Percentiles rank a stretch among this genome's conserved stretches.
phyloP scores from a whole-genome alignment of 2,329 filamentous ascomycete genomes.

The Diplocarpon mali region DNA sequence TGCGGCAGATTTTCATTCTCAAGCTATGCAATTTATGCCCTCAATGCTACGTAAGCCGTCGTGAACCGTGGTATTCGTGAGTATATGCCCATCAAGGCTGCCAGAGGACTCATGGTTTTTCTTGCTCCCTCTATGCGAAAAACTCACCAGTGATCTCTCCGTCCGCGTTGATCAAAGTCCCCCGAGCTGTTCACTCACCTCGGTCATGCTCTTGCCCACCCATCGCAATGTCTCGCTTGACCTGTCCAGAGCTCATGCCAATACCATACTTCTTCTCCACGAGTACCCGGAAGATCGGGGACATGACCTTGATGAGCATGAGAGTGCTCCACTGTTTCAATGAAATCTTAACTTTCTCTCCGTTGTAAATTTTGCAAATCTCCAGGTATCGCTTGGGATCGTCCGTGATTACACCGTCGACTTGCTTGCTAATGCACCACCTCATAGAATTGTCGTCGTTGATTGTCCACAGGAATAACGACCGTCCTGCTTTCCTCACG shows the following conservation, averaged over 20 bases:
- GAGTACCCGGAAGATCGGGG: slow-evolving; percentile 12
- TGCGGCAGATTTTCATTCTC: too few species aligned
- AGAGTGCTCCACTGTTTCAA: slow-evolving; percentile 8
- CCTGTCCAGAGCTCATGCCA: neutral
- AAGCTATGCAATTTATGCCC: too few species aligned
- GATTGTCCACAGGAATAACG: slow-evolving; percentile 76
- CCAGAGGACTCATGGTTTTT: too few species aligned
- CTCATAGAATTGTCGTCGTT: slow-evolving; percentile 71
- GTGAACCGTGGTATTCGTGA: too few species aligned
- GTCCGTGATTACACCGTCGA: slow-evolving; percentile 83
- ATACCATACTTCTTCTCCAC: slow-evolving; percentile 13
- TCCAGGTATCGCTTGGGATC: slow-evolving; percentile 59
- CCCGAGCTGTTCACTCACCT: neutral
- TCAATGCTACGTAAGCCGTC: too few species aligned
- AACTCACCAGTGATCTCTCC: too few species aligned
- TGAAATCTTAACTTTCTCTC: slow-evolving; percentile 12
- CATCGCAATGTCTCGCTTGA: slow-evolving; percentile 2
- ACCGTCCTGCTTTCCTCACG: slow-evolving; percentile 42
- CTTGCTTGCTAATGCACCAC: slow-evolving; percentile 54
- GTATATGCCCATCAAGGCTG: too few species aligned
- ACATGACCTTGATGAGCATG: slow-evolving; percentile 16
- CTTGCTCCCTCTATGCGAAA: too few species aligned
- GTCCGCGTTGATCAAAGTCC: too few species aligned
- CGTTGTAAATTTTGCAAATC: slow-evolving; percentile 35
- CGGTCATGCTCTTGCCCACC: neutral